phyloP scores from a whole-genome alignment of 768 basidiomycete genomes.

The Amanita pseudoporphyria region DNA sequence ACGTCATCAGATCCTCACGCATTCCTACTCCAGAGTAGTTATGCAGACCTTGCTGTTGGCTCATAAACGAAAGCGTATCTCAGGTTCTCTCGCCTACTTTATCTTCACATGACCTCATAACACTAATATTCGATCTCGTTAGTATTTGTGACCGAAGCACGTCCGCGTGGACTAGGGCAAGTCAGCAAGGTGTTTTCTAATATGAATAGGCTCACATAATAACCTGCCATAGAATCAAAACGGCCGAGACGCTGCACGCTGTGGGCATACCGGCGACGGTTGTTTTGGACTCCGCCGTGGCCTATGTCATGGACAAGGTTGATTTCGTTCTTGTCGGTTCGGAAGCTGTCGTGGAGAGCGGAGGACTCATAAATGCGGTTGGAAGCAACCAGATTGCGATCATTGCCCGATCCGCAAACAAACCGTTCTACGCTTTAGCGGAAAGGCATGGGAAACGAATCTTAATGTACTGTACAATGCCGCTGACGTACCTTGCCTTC shows the following conservation, averaged over 20 bases:
- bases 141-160: constrained; percentile 96
- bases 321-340: constrained; percentile 95
- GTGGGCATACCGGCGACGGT: constrained; percentile 94
- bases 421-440: constrained; percentile 93
- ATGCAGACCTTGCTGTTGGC: constrained; percentile 87
- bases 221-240: constrained; percentile 59
- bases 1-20: constrained; percentile 78
- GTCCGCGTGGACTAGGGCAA: constrained; percentile 82
- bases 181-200: constrained; percentile 19
- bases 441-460: constrained; percentile 50
- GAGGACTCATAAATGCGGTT: constrained; percentile 85
- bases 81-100: constrained; percentile 28
- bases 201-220: constrained; percentile 11
- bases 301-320: constrained; percentile 94
- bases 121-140: constrained; percentile 11
- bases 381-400: constrained; percentile 97
- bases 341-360: constrained; percentile 96
- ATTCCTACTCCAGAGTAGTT: constrained; percentile 94
- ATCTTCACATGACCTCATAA: constrained; percentile 14
- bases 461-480: constrained; percentile 4
- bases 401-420: constrained; percentile 88
- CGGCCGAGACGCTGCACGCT: constrained; percentile 77
- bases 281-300: constrained; percentile 92
- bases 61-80: constrained; percentile 86
- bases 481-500: constrained; percentile 12